phyloP scores from a whole-genome alignment of 805 yeast species.

The Dipodascus albidus region DNA sequence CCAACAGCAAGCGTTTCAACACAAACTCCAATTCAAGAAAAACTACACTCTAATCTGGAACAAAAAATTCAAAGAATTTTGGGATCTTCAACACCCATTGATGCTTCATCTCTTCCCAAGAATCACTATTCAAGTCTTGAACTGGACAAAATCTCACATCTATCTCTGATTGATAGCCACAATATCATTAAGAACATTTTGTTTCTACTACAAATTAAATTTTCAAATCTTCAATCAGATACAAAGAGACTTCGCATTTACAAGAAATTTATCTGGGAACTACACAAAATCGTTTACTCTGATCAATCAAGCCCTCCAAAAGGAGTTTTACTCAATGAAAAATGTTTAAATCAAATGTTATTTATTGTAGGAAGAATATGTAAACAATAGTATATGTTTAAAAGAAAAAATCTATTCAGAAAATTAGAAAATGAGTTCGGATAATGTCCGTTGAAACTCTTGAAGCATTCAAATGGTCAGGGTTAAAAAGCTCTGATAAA shows the following conservation, averaged over 20 bases:
- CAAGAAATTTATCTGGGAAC: background rate
- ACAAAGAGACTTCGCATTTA: background rate
- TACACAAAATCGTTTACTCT: background rate
- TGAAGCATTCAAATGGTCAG: background rate
- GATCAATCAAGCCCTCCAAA: background rate
- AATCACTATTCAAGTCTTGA: constrained; percentile 8
- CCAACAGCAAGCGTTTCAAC: no score
- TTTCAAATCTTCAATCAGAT: background rate
- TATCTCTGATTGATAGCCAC: constrained; percentile 5
- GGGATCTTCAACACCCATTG: background rate
- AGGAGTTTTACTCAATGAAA: background rate
- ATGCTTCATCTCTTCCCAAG: background rate
- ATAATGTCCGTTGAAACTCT: no score
- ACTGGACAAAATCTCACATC: constrained; percentile 9
- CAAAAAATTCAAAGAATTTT: background rate
- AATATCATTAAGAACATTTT: constrained; percentile 6
- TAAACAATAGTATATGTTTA: background rate
- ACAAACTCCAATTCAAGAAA: background rate
- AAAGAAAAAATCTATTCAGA: background rate
- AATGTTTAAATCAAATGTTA: background rate
- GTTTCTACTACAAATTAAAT: background rate
- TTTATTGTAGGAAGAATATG: background rate
- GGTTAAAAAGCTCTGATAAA: constrained; percentile 4
- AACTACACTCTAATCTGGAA: background rate
- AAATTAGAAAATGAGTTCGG: background rate